Evolutionary conservation across 306 rosid genomes (phyloP).

Genomic region (Albizia julibrissin): DNA sequence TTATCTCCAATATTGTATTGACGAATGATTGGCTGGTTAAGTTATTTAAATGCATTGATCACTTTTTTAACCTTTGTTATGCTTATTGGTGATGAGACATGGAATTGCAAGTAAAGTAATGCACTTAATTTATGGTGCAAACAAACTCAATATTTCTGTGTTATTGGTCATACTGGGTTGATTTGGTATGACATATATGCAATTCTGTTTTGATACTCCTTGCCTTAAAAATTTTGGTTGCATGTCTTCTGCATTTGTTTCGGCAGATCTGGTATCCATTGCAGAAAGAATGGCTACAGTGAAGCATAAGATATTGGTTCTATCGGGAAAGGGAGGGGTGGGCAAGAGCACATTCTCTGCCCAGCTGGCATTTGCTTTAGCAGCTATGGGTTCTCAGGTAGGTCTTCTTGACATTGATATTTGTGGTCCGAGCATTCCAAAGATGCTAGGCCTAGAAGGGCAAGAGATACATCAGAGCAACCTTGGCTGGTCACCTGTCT

Average conservation of each 20-base stretch:
- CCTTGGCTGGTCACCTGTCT: constrained; percentile 98
- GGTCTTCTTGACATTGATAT: constrained; percentile 96
- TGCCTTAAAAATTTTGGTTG: neutral
- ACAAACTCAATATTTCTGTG: neutral
- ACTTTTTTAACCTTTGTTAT: neutral
- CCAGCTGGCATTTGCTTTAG: constrained; percentile 84
- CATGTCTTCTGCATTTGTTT: constrained; percentile 30
- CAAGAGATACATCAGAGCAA: constrained; percentile 93
- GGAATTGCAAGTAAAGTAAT: neutral
- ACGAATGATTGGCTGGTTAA: neutral
- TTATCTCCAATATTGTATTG: neutral
- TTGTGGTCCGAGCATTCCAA: constrained; percentile 98
- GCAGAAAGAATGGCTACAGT: constrained; percentile 94
- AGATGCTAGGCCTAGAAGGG: constrained; percentile 94
- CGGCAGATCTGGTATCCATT: constrained; percentile 74
- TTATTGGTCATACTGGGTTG: neutral
- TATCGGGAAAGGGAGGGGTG: constrained; percentile 97
- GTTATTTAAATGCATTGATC: neutral
- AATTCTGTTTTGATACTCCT: neutral
- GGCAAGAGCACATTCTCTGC: constrained; percentile 98
- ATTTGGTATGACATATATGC: neutral
- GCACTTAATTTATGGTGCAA: neutral
- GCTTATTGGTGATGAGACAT: neutral
- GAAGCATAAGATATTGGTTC: constrained; percentile 84
- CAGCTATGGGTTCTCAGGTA: constrained; percentile 84